Evolutionary conservation across 495 filamentous ascomycete genomes (phyloP), one percentile per base, ranked within the genome.

Genomic region (Thozetella sp.): DNA sequence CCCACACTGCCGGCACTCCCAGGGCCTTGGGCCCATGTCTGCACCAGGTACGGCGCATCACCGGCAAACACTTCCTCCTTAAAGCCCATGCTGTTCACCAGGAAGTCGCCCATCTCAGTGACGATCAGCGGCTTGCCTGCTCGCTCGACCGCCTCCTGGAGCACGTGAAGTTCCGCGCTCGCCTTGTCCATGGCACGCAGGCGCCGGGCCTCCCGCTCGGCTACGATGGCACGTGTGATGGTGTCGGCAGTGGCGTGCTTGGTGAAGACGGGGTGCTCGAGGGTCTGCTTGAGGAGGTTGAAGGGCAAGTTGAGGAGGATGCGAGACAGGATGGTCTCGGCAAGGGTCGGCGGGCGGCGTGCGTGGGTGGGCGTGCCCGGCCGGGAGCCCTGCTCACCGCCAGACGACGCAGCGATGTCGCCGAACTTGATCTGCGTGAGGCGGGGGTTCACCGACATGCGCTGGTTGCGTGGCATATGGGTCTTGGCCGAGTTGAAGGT

Each of bases 351-450:
- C 9, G 30, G 25, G 45, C 60, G 64, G 2, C 43, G 54, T 11
- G 51, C 3, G 23, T 50, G 26, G 23, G 9, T 34, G 51, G 4
- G 55, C 17, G 23, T 34, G 25, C 26, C 54, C 51, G 22, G 54
- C 10, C 15, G 64, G 63, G 19, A 9, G 60, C 61, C 26, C 58
- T 63, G n/a, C 55, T 67, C 60, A 61, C 76, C 51, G 70, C 63
- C 45, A 26, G 78, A 75, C 11, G 82, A 71, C 0, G 77, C 65
- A 12, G 83, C 75, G 9, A 83, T 69, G 58, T 91, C 87, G 11
- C 88, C 88, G 62, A 91, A 91, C 60, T 83, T 82, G 65, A 91
- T 90, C 51, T 72, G 72, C 54, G 83, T 84, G 4, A 90, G 68
- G 0, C 82, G 79, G 1, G 81, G 78, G 56, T 85, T 80, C 48